These are phyloP conservation scores for Aureoboletus auriporus DNA, from an alignment of 768 basidiomycete species.

Conservation along the genomic window DNA sequence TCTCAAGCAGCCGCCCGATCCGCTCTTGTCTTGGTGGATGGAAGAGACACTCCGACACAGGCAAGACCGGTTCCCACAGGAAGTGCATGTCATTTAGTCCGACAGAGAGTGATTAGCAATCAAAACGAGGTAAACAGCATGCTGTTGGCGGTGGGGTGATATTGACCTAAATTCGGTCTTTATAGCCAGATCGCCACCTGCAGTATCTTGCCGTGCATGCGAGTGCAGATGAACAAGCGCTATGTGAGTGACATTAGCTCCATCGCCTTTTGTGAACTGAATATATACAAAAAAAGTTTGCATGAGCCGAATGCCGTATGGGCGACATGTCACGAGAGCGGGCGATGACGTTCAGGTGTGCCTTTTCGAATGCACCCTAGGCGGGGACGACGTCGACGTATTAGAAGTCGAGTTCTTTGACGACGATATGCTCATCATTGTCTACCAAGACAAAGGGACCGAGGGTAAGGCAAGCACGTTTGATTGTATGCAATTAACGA, in stretches of 20 bases:
- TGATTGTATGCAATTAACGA: conserved; percentile 28
- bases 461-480: conserved; percentile 41
- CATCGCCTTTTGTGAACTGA: conserved; percentile 26
- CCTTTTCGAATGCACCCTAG: conserved; percentile 48
- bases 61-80: conserved; percentile 30
- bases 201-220: conserved; percentile 53
- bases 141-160: conserved; percentile 19
- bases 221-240: conserved; percentile 35
- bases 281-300: conserved; percentile 47
- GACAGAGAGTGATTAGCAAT: conserved; percentile 49
- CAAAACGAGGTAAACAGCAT: conserved; percentile 47
- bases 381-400: conserved; percentile 42
- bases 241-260: conserved; percentile 40
- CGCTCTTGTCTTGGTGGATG: conserved; percentile 37
- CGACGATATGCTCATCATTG: conserved; percentile 61
- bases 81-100: conserved; percentile 36
- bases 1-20: conserved; percentile 62
- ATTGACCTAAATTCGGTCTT: conserved; percentile 26
- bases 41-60: conserved; percentile 28
- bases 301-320: conserved; percentile 51
- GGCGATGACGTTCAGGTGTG: conserved; percentile 41
- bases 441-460: conserved; percentile 48
- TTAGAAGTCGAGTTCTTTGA: conserved; percentile 78
- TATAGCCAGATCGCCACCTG: conserved; percentile 40
- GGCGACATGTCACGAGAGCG: conserved; percentile 34